Percentiles rank a stretch among this genome's conserved stretches.
These are phyloP conservation scores for Trametes cinnabarina DNA, from an alignment of 768 basidiomycete species.

Conservation along the genomic window DNA sequence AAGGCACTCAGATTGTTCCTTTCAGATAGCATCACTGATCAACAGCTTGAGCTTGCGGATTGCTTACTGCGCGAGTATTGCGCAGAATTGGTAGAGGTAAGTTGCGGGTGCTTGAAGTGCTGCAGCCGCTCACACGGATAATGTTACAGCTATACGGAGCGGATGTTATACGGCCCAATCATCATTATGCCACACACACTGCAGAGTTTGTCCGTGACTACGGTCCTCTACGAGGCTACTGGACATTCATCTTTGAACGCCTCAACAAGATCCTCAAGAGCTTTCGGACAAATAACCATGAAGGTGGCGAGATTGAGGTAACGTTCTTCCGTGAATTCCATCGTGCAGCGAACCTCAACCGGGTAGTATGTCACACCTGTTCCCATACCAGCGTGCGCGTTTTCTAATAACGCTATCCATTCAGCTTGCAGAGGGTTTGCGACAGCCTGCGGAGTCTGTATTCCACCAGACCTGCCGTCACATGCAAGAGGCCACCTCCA, in stretches of 20 bases:
- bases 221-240: constrained; percentile 38
- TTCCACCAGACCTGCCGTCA: neutral
- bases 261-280: constrained; percentile 33
- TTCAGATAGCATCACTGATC: constrained; percentile 5
- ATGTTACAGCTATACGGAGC: constrained; percentile 31
- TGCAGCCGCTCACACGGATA: constrained; percentile 4
- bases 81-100: constrained; percentile 22
- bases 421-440: neutral
- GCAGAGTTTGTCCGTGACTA: constrained; percentile 28
- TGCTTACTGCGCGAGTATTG: constrained; percentile 25
- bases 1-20: constrained; percentile 2
- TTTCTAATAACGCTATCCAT: neutral
- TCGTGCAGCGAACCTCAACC: constrained; percentile 8
- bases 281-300: constrained; percentile 27
- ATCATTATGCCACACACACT: constrained; percentile 37
- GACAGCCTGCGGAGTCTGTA: neutral
- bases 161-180: constrained; percentile 34
- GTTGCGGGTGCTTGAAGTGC: too few relatives aligned
- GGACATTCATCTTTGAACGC: constrained; percentile 33
- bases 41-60: constrained; percentile 10
- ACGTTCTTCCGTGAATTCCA: constrained; percentile 29
- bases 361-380: constrained; percentile 14
- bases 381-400: too few relatives aligned
- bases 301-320: constrained; percentile 29
- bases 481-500: neutral